phyloP scores from a whole-genome alignment of 805 yeast genomes.

The Saccharomycopsis babjevae region DNA sequence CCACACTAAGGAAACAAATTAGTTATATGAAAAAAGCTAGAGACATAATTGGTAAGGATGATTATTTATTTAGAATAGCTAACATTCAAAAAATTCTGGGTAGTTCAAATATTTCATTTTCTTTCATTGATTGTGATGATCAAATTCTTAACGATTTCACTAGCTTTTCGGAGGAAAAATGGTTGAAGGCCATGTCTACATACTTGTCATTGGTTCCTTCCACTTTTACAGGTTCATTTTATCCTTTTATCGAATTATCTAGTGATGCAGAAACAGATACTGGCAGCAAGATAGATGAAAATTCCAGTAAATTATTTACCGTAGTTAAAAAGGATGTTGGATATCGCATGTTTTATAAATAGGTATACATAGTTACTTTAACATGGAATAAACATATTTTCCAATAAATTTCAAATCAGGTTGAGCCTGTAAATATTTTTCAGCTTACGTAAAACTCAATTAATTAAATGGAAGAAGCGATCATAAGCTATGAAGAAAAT shows the following conservation, averaged over 20 bases:
- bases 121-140: constrained; percentile 80
- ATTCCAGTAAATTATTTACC: not conserved
- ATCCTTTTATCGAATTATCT: not conserved
- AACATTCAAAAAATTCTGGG: constrained; percentile 36
- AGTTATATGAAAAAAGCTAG: constrained; percentile 81
- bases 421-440: too few species aligned
- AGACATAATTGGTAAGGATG: constrained; percentile 69
- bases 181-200: constrained; percentile 36
- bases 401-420: not conserved
- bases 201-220: constrained; percentile 6
- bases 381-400: not conserved
- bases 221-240: not conserved
- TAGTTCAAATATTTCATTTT: constrained; percentile 50
- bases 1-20: constrained; percentile 80
- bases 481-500: too few species aligned
- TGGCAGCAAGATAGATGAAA: not conserved
- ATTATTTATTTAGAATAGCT: constrained; percentile 81
- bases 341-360: not conserved
- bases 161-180: constrained; percentile 66
- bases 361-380: not conserved
- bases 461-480: too few species aligned
- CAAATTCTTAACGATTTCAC: constrained; percentile 60
- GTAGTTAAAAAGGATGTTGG: not conserved
- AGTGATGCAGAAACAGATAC: not conserved
- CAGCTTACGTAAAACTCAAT: too few species aligned